Conservation (phyloP, 2,329 filamentous ascomycete species). For the Talaromyces funiculosus region DNA sequence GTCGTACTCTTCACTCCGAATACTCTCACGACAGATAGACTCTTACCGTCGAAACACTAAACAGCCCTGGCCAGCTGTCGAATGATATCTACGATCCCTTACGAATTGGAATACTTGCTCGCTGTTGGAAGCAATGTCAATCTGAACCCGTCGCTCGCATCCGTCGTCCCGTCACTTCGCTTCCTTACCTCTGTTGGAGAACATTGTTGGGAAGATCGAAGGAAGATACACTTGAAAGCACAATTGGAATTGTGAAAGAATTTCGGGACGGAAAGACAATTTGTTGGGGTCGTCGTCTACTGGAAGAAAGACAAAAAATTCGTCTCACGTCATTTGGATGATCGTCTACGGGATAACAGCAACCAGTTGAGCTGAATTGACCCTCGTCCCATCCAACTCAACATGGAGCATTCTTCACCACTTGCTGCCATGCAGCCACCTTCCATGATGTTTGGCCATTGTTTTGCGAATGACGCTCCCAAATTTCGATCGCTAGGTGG, state of each 20-base stretch:
- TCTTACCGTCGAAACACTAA: constrained; percentile 8
- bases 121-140: constrained; percentile 8
- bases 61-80: not conserved
- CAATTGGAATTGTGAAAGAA: not conserved
- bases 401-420: constrained; percentile 90
- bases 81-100: not conserved
- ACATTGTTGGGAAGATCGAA: not conserved
- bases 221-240: not conserved
- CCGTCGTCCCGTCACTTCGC: not conserved
- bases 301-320: constrained; percentile 5
- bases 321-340: constrained; percentile 10
- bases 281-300: not conserved
- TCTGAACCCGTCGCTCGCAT: not conserved
- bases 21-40: constrained; percentile 10
- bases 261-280: not conserved
- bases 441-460: constrained; percentile 55
- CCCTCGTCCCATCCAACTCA: not conserved
- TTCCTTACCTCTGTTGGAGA: not conserved
- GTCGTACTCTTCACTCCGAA: not conserved
- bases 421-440: constrained; percentile 84
- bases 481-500: constrained; percentile 49
- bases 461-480: constrained; percentile 55
- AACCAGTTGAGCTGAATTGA: constrained; percentile 3
- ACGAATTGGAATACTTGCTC: not conserved
- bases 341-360: constrained; percentile 5